Percentiles rank a stretch among this genome's conserved stretches.
These are phyloP conservation scores for Pleurotus giganteus DNA, from an alignment of 768 basidiomycete genomes.

Conservation along the genomic window DNA sequence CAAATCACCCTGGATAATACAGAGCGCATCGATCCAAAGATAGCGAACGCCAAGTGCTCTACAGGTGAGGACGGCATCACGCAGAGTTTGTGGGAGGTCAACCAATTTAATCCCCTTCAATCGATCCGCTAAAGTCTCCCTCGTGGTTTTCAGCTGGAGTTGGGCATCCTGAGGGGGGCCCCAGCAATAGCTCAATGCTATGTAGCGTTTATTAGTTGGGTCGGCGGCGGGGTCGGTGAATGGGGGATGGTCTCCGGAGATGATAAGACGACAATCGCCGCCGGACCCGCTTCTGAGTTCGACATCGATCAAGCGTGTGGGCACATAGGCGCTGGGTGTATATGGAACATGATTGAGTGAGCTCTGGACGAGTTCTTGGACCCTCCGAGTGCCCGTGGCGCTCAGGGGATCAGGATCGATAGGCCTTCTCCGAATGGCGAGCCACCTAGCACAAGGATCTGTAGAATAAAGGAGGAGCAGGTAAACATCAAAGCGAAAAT, in stretches of 20 bases:
- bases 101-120: background rate
- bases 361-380: background rate
- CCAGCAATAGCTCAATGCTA: constrained; percentile 3
- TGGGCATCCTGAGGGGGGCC: background rate
- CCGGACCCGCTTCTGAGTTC: background rate
- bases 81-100: background rate
- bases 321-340: background rate
- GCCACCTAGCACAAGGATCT: background rate
- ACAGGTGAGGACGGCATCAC: background rate
- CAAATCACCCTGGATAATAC: background rate
- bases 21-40: constrained; percentile 1
- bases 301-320: background rate
- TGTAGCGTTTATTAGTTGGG: background rate
- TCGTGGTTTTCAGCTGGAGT: background rate
- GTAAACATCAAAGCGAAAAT: background rate
- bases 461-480: background rate
- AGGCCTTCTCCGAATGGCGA: background rate
- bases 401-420: background rate
- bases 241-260: background rate
- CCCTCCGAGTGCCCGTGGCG: background rate
- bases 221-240: background rate
- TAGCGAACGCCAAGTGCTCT: background rate
- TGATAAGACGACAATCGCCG: background rate
- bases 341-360: background rate
- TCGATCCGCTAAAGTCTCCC: background rate